phyloP scores from a whole-genome alignment of 2,329 filamentous ascomycete species.

The Cryphonectria japonica region DNA sequence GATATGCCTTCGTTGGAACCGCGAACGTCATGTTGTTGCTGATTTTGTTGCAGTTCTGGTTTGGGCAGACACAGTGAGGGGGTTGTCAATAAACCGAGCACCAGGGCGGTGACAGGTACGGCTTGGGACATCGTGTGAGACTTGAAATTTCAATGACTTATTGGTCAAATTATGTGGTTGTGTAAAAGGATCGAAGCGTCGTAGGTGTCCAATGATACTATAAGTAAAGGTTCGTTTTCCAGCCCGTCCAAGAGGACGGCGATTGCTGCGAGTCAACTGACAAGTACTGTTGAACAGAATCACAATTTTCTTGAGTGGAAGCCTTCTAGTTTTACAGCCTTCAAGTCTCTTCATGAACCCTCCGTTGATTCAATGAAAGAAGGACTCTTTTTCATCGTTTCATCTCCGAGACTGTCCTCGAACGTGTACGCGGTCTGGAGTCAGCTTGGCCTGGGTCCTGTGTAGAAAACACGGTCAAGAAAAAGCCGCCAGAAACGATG shows the following conservation, averaged over 20 bases:
- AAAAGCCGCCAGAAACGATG: background rate
- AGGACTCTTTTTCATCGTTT: background rate
- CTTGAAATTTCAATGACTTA: background rate
- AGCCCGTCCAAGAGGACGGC: background rate
- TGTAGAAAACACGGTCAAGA: background rate
- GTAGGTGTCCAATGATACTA: background rate
- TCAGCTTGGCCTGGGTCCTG: background rate
- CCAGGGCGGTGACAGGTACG: background rate
- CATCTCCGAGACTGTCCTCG: constrained; percentile 1
- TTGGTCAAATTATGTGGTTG: background rate
- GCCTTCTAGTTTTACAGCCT: background rate
- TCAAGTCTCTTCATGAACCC: background rate
- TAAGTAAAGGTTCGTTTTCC: background rate
- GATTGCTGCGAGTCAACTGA: background rate
- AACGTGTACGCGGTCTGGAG: background rate
- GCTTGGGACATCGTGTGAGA: background rate
- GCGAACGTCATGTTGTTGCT: background rate
- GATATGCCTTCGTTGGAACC: background rate
- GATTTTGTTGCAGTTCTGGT: background rate
- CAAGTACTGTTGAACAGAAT: background rate
- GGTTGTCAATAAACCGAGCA: background rate
- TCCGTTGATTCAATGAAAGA: background rate
- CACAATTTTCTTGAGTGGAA: background rate
- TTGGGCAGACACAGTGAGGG: background rate
- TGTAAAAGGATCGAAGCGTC: background rate